phyloP scores from a whole-genome alignment of 2,329 filamentous ascomycete species.

The Diaporthe ilicicola region DNA sequence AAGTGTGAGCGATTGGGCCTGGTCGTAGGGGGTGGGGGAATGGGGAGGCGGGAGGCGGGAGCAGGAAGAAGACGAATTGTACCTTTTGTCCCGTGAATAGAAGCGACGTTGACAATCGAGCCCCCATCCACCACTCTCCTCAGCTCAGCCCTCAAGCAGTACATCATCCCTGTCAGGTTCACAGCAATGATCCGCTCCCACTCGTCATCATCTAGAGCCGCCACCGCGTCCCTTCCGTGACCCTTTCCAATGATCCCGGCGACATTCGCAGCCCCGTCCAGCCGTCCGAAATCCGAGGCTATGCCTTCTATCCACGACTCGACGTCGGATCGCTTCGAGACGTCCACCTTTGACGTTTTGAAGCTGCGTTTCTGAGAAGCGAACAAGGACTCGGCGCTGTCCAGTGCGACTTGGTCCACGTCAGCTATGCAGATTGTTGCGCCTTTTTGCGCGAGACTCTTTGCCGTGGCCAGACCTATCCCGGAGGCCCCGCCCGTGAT shows the following conservation, averaged over 20 bases:
- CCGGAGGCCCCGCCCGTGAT: constrained; percentile 38
- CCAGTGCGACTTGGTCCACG: constrained; percentile 42
- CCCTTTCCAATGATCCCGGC: constrained; percentile 59
- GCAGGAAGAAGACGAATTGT: constrained; percentile 22
- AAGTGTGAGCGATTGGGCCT: not conserved
- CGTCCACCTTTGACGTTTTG: constrained; percentile 50
- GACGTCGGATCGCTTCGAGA: constrained; percentile 56
- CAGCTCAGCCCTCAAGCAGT: constrained; percentile 57
- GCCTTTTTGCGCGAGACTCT: constrained; percentile 46
- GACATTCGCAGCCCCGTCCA: constrained; percentile 64
- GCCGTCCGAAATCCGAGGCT: constrained; percentile 58
- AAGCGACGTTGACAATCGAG: constrained; percentile 67
- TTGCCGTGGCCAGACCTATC: constrained; percentile 53
- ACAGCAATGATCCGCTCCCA: constrained; percentile 58
- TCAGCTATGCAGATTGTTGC: constrained; percentile 52
- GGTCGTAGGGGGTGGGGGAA: too few species aligned
- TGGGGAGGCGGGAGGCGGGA: not conserved
- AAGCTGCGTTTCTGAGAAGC: constrained; percentile 39
- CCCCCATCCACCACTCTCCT: constrained; percentile 56
- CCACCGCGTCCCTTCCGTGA: constrained; percentile 49
- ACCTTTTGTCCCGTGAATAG: constrained; percentile 56
- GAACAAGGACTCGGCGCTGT: constrained; percentile 44
- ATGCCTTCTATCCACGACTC: constrained; percentile 58
- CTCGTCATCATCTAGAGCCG: constrained; percentile 55
- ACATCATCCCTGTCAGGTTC: constrained; percentile 61